These are phyloP conservation scores for Mycena belliarum DNA, from an alignment of 768 basidiomycete genomes.

Conservation along the genomic window DNA sequence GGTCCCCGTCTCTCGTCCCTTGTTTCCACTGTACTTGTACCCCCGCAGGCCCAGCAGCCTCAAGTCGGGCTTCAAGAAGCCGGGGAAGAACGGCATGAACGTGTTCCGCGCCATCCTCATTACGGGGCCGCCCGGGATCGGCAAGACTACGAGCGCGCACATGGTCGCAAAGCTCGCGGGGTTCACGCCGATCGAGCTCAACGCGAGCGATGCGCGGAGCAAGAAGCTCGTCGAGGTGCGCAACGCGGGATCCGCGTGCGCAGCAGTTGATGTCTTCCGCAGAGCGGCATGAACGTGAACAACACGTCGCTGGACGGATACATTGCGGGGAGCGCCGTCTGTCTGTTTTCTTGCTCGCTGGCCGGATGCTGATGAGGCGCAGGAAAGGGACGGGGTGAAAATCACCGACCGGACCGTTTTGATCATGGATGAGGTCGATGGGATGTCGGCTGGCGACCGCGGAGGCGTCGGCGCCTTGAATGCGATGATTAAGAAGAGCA, in stretches of 20 bases:
- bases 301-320: conserved; percentile 89
- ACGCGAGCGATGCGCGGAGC: conserved; percentile 93
- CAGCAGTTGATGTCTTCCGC: not conserved
- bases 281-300: conserved; percentile 90
- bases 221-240: conserved; percentile 94
- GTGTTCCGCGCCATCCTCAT: conserved; percentile 85
- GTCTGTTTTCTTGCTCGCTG: conserved; percentile 11
- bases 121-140: conserved; percentile 94
- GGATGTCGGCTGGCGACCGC: conserved; percentile 97
- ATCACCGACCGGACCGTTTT: conserved; percentile 83
- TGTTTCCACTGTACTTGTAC: too few species aligned
- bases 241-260: not conserved
- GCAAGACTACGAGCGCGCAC: conserved; percentile 96
- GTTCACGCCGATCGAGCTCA: conserved; percentile 91
- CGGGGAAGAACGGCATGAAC: conserved; percentile 89
- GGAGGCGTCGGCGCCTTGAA: conserved; percentile 96
- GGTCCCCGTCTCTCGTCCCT: conserved; percentile 26
- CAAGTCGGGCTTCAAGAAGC: conserved; percentile 86
- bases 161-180: conserved; percentile 88
- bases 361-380: not conserved
- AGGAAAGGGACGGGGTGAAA: conserved; percentile 69
- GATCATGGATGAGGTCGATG: conserved; percentile 99
- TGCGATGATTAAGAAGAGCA: conserved; percentile 89
- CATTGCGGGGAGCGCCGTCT: conserved; percentile 59
- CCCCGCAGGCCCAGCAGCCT: conserved; percentile 66